Evolutionary conservation across 139 green algal species (phyloP).

Genomic region (Micromonas pusilla): DNA sequence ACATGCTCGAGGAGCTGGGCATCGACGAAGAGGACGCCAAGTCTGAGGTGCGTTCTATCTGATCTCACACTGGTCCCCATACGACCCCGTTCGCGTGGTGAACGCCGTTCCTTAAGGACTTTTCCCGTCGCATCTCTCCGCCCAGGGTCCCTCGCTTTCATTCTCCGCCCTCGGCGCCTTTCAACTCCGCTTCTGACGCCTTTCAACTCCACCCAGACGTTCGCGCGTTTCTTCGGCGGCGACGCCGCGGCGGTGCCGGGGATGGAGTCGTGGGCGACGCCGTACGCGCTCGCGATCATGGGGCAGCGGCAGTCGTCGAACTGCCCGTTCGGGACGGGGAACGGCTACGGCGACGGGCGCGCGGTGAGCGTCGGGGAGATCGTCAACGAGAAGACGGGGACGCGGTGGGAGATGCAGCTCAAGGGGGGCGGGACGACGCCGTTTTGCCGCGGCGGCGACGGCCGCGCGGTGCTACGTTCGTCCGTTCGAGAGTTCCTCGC

Average conservation of each 20-base stretch:
- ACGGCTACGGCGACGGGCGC: conserved; percentile 36
- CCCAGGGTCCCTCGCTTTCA: too few relatives aligned
- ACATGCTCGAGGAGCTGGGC: conserved; percentile 22
- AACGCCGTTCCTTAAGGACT: too few relatives aligned
- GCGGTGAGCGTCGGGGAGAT: conserved; percentile 28
- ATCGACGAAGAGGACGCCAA: conserved; percentile 15
- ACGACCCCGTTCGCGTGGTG: too few relatives aligned
- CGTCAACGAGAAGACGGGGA: not conserved
- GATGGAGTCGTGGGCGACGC: conserved; percentile 28
- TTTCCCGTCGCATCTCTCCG: too few relatives aligned
- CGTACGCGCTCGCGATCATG: conserved; percentile 38
- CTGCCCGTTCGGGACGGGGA: conserved; percentile 35
- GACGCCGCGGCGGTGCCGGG: not conserved
- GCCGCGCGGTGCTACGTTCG: conserved; percentile 50
- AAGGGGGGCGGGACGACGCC: conserved; percentile 32
- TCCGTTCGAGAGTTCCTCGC: conserved; percentile 62
- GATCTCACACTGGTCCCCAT: not conserved
- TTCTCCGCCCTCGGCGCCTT: too few relatives aligned
- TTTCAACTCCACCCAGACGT: conserved; percentile 9
- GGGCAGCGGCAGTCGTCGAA: conserved; percentile 12
- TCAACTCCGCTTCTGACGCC: too few relatives aligned
- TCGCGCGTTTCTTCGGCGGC: conserved; percentile 29
- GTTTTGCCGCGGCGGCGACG: conserved; percentile 40
- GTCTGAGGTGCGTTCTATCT: not conserved
- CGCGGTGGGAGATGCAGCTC: conserved; percentile 35